Conservation (phyloP, 345 rosid species). For the Corymbia maculata region DNA sequence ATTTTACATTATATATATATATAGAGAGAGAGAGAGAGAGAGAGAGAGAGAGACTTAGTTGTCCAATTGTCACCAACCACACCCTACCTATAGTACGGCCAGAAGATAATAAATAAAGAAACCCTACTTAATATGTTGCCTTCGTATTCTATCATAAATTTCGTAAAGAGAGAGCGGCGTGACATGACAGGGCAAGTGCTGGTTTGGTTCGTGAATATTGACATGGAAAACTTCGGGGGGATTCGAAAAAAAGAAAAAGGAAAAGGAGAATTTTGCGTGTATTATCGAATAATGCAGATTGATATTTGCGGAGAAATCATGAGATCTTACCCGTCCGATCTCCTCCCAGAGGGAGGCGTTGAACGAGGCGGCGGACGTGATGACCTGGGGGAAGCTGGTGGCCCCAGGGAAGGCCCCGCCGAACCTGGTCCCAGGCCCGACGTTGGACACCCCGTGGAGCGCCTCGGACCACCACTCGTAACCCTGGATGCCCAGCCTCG, state of each 20-base stretch:
- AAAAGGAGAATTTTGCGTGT: background rate
- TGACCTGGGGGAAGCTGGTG: conserved; percentile 96
- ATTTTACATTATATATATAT: background rate
- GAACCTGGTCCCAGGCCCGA: conserved; percentile 66
- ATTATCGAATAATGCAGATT: background rate
- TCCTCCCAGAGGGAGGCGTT: conserved; percentile 76
- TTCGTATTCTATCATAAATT: background rate
- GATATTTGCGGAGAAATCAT: background rate
- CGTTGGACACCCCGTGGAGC: conserved; percentile 79
- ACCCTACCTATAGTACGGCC: background rate
- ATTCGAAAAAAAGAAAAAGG: background rate
- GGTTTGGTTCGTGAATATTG: background rate
- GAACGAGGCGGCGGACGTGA: conserved; percentile 88
- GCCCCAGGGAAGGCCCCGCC: conserved; percentile 67
- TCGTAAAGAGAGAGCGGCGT: background rate
- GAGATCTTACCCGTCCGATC: conserved; percentile 64
- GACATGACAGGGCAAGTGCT: background rate
- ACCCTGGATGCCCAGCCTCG: conserved; percentile 72
- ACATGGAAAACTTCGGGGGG: background rate
- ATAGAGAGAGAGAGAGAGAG: background rate
- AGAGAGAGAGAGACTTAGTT: background rate
- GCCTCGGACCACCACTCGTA: conserved; percentile 99
- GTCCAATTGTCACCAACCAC: background rate
- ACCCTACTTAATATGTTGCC: background rate
- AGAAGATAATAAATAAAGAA: background rate